phyloP scores from a whole-genome alignment of 768 basidiomycete genomes.

The Termitomyces bulborhizus region DNA sequence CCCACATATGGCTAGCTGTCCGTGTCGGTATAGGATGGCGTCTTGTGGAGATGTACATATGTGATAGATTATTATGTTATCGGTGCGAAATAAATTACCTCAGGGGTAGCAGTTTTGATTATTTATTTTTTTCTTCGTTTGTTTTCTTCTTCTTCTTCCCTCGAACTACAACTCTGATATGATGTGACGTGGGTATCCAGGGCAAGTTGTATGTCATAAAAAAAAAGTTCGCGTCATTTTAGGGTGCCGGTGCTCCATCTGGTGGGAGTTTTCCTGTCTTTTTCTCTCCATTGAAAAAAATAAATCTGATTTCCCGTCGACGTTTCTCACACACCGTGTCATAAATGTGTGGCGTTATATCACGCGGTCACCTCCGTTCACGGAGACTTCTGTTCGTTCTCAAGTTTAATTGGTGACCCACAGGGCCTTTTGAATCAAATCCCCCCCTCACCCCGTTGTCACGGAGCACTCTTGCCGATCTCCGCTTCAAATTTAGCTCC shows the following conservation, averaged over 20 bases:
- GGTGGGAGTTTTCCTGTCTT: not conserved
- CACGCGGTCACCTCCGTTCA: not conserved
- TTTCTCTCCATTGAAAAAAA: not conserved
- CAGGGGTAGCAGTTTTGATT: not conserved
- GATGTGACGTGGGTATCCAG: not conserved
- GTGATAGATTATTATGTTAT: not conserved
- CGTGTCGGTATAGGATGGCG: not conserved
- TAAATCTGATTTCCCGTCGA: not conserved
- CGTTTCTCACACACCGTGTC: slow-evolving; percentile 7
- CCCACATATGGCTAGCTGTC: not conserved
- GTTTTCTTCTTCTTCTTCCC: too few species aligned
- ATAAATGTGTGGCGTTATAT: slow-evolving; percentile 5
- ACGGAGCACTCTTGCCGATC: not conserved
- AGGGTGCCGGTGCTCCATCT: too few species aligned
- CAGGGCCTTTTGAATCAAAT: too few species aligned
- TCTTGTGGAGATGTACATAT: not conserved
- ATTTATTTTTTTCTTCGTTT: not conserved
- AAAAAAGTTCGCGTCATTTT: not conserved
- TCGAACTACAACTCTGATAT: not conserved
- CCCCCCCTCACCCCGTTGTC: too few species aligned
- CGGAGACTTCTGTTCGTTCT: not conserved
- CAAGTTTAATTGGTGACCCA: too few species aligned
- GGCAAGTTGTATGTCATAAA: not conserved
- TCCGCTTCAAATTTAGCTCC: not conserved
- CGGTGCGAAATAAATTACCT: not conserved